A percentile compares a stretch with the other conserved stretches of the same genome.
Conservation (phyloP, 2,329 filamentous ascomycete genomes). For the Penicillium thymicola region DNA sequence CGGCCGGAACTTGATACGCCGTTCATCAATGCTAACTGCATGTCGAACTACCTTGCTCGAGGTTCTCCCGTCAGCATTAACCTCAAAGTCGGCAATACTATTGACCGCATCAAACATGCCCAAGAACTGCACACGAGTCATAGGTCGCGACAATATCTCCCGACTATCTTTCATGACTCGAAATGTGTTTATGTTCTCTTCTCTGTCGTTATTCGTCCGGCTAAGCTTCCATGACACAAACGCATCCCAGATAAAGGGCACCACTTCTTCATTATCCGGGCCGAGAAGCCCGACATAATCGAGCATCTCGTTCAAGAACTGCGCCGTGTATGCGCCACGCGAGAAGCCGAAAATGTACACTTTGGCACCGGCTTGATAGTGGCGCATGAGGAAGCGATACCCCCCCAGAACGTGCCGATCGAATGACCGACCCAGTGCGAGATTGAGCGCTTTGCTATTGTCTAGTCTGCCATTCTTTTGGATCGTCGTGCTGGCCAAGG, state of each 20-base stretch:
- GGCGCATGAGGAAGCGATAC: slow-evolving; percentile 71
- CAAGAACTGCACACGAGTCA: slow-evolving; percentile 20
- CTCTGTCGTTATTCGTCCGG: slow-evolving; percentile 1
- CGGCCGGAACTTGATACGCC: slow-evolving; percentile 49
- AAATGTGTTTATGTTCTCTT: slow-evolving; percentile 51
- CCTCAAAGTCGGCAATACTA: slow-evolving; percentile 22
- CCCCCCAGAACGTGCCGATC: slow-evolving; percentile 75
- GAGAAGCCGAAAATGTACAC: slow-evolving; percentile 71
- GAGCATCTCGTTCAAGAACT: slow-evolving; percentile 74
- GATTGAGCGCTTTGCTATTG: slow-evolving; percentile 47
- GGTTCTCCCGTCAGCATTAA: slow-evolving; percentile 4
- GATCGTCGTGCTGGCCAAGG: slow-evolving; percentile 13
- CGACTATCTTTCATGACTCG: slow-evolving; percentile 71
- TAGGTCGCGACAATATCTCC: slow-evolving; percentile 60
- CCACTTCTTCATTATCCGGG: slow-evolving; percentile 78
- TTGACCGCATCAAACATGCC: slow-evolving; percentile 29
- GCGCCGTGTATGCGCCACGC: slow-evolving; percentile 66
- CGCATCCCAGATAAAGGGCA: slow-evolving; percentile 68
- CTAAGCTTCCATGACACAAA: slow-evolving; percentile 28
- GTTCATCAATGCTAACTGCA: slow-evolving; percentile 54
- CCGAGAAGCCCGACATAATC: slow-evolving; percentile 73
- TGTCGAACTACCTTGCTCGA: slow-evolving; percentile 51
- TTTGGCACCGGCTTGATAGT: slow-evolving; percentile 54
- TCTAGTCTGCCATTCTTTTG: slow-evolving; percentile 14
- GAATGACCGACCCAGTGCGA: slow-evolving; percentile 70